These are phyloP conservation scores for Umbellularia californica DNA, from an alignment of 164 flowering plant species.

Conservation along the genomic window DNA sequence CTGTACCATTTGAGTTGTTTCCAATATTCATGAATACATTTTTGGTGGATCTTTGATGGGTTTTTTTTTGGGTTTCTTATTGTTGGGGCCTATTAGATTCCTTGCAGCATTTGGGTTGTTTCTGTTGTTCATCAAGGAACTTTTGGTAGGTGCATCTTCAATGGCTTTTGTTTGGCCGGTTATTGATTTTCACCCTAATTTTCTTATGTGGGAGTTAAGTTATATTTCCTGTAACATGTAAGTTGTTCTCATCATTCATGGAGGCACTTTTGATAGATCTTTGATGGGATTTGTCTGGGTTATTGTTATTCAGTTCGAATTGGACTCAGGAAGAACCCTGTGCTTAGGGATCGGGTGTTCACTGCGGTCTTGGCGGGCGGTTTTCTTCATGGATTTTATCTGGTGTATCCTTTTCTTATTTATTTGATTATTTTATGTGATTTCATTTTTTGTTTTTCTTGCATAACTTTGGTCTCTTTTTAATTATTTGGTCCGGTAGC, in stretches of 20 bases:
- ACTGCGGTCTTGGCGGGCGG: constrained; percentile 77
- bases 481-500: too few relatives aligned
- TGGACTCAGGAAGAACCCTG: constrained; percentile 66
- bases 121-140: not conserved
- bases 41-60: not conserved
- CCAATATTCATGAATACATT: not conserved
- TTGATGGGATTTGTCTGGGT: not conserved
- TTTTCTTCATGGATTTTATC: constrained; percentile 77
- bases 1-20: not conserved
- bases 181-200: too few relatives aligned
- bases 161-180: too few relatives aligned
- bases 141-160: not conserved
- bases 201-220: too few relatives aligned
- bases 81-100: too few relatives aligned
- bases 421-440: not conserved
- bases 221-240: too few relatives aligned
- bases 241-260: not conserved
- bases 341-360: constrained; percentile 87
- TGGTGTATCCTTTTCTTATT: constrained; percentile 80
- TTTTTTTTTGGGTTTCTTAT: not conserved
- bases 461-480: too few relatives aligned
- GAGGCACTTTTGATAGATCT: not conserved
- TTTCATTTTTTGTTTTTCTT: not conserved
- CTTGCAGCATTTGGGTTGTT: not conserved
- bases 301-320: constrained; percentile 58